A percentile compares a stretch with the other conserved stretches of the same genome.
These are phyloP conservation scores for Flaveria floridana DNA, from an alignment of 140 eudicot genomes.

Conservation along the genomic window DNA sequence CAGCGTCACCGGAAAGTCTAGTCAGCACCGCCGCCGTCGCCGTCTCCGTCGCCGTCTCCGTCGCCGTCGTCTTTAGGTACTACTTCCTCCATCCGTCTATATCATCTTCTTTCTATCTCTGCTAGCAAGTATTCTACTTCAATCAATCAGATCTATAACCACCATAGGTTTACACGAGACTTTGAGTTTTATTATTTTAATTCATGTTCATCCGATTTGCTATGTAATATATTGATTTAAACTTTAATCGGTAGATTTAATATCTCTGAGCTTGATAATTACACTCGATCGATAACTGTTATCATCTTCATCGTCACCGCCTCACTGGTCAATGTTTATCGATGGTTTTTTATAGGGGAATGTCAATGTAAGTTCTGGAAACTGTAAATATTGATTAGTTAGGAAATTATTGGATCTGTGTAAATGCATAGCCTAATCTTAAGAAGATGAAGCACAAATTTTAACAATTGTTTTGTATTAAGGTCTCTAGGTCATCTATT, in stretches of 20 bases:
- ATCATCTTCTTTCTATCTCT: not conserved
- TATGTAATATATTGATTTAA: slow-evolving; percentile 4
- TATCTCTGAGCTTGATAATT: not conserved
- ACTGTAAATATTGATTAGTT: not conserved
- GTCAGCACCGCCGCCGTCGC: slow-evolving; percentile 17
- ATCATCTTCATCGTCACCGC: not conserved
- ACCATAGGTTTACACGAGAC: slow-evolving; percentile 13
- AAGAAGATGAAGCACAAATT: not conserved
- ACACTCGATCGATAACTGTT: not conserved
- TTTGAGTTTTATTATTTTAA: not conserved
- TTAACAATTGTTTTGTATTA: not conserved
- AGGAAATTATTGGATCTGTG: slow-evolving; percentile 5
- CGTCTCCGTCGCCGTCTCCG: slow-evolving; percentile 7
- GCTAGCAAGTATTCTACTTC: not conserved
- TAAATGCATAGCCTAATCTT: not conserved
- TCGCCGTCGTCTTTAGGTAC: slow-evolving; percentile 19
- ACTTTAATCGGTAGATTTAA: not conserved
- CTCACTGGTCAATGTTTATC: slow-evolving; percentile 19
- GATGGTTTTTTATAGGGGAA: slow-evolving; percentile 5
- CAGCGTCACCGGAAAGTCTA: slow-evolving; percentile 30
- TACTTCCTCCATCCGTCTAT: not conserved
- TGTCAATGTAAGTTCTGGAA: not conserved
- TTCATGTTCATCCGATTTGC: slow-evolving; percentile 22
- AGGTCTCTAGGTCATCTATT: not conserved
- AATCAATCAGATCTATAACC: slow-evolving; percentile 29